Evolutionary conservation across 1,139 yeast genomes (phyloP), one percentile per base, ranked within the genome.

Genomic region (Taphrina flavorubra): DNA sequence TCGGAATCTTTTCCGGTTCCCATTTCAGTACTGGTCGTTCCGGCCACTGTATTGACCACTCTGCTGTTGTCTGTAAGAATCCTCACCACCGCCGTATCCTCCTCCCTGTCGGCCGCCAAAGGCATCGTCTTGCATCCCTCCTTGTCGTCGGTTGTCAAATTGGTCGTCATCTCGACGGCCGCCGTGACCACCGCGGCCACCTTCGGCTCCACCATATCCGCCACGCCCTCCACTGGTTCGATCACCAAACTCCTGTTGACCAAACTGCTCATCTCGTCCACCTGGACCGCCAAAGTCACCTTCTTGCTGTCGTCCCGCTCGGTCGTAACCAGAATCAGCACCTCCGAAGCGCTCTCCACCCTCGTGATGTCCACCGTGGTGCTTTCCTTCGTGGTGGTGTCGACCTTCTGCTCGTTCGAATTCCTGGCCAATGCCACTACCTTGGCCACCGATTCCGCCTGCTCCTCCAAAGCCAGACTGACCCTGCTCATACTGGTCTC

Each of bases 361-460:
- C 39, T 40, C 60, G 36, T 44, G 62, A 10, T 16, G 51, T 14
- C 53, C 62, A 11, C 46, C 62, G 51, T 58, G 62, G 25, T 58
- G 51, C 51, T 58, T 42, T 14, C 51, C 51, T 25, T 44, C 53
- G 31, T 58, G 62, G 11, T 53, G 42, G 42, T 25, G 57, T 14
- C 47, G n/a, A n/a, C 57, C 57, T 16, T 53, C 20, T 53, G 14
- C 42, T 8, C 57, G 40, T 34, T 40, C 57, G n/a, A 49, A 49
- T 20, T 49, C 53, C n/a, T 49, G 53, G 34, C 53, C 36, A 34
- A 46, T 46, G 8, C 51, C 51, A 25, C 31, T 25, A 4, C 18
- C 25, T 18, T 8, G 18, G 51, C 18, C 51, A 14, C 42, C 42
- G 42, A 39, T 14, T 39, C 42, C 14, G 11, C 42, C 42, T 39